Conservation (phyloP, 225 moss, liverwort and hornwort species). For the Pleurozium schreberi region DNA sequence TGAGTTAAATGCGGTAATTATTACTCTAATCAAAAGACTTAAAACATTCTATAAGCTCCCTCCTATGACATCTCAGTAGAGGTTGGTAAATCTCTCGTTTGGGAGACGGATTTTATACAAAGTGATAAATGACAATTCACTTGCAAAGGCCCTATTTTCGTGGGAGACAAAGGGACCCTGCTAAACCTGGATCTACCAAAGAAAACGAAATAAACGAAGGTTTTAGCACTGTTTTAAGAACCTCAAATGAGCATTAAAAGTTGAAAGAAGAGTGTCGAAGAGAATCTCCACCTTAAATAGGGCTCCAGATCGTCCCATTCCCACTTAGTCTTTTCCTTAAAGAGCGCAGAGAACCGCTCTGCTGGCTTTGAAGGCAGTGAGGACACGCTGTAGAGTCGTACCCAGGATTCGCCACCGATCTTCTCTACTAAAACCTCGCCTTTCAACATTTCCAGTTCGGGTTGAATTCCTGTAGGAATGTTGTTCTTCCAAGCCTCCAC, state of each 20-base stretch:
- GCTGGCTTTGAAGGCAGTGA: slow-evolving; percentile 66
- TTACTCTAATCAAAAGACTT: neutral
- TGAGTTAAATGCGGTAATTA: neutral
- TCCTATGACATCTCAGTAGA: neutral
- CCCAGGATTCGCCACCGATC: slow-evolving; percentile 63
- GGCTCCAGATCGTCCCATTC: slow-evolving; percentile 88
- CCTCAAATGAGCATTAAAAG: neutral
- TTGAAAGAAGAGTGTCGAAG: neutral
- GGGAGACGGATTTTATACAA: neutral
- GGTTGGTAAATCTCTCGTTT: neutral
- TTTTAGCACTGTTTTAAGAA: neutral
- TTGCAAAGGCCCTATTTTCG: neutral
- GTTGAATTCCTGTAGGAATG: slow-evolving; percentile 40
- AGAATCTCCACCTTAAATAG: slow-evolving; percentile 50
- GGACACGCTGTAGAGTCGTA: slow-evolving; percentile 57
- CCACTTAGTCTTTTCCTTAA: slow-evolving; percentile 76
- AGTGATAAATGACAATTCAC: neutral
- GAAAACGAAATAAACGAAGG: neutral
- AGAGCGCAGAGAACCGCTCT: slow-evolving; percentile 72
- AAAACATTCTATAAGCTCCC: neutral
- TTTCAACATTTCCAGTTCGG: slow-evolving; percentile 60
- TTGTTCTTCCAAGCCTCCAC: slow-evolving; percentile 58
- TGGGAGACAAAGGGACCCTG: neutral
- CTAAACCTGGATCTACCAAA: too few species aligned
- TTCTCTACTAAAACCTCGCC: slow-evolving; percentile 77